These are phyloP conservation scores for Oemleria cerasiformis DNA, from an alignment of 306 rosid genomes.

Conservation along the genomic window DNA sequence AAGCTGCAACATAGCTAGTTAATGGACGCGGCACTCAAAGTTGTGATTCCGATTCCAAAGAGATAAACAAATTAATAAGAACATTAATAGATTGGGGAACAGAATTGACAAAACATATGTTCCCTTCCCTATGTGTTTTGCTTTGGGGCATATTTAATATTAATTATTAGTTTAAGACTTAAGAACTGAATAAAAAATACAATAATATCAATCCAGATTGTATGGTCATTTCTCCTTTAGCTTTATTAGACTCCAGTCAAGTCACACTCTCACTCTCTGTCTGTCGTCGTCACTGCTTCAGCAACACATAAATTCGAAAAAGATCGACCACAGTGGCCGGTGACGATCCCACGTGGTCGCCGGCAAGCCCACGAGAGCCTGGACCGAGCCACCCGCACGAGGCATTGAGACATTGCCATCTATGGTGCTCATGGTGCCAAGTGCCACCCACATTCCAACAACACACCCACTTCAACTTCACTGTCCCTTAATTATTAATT, in stretches of 20 bases:
- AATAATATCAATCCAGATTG: no score
- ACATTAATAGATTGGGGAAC: background rate
- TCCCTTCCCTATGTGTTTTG: constrained; percentile 45
- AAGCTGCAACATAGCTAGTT: no score
- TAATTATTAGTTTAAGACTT: no score
- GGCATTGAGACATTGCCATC: background rate
- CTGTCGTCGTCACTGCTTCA: background rate
- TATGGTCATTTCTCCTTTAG: constrained; percentile 13
- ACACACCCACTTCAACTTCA: background rate
- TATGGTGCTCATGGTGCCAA: background rate
- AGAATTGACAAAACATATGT: constrained; percentile 18
- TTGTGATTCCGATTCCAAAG: background rate
- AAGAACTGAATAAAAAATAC: no score
- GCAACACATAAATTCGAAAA: background rate
- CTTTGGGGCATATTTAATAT: no score
- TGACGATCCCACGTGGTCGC: constrained; percentile 33
- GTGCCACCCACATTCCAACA: constrained; percentile 9
- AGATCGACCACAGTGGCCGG: background rate
- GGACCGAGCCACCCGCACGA: constrained; percentile 32
- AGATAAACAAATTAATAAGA: background rate
- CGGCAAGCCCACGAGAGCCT: constrained; percentile 35
- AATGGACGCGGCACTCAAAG: no score
- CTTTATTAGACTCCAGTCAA: background rate
- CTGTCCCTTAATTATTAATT: background rate
- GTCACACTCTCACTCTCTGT: constrained; percentile 9